These are phyloP conservation scores for Jamesozyma rosinii DNA, from an alignment of 805 yeast species.

Conservation along the genomic window DNA sequence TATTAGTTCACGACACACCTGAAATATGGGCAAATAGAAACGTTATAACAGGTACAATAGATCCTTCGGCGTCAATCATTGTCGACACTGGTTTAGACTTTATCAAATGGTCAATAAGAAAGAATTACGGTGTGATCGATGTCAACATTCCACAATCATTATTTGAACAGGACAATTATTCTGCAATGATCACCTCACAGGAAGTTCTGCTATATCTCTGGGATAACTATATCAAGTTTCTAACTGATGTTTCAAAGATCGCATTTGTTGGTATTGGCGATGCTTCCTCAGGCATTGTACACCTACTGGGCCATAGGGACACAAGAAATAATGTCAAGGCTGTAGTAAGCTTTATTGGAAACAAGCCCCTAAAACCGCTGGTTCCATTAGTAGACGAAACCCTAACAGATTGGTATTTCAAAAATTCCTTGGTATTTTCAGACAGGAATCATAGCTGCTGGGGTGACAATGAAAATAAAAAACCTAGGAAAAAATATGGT, in stretches of 20 bases:
- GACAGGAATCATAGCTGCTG: conserved; percentile 70
- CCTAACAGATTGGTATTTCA: conserved; percentile 84
- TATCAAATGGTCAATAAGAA: conserved; percentile 54
- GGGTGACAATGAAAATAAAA: conserved; percentile 52
- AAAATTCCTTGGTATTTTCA: conserved; percentile 75
- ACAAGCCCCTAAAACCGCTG: conserved; percentile 62
- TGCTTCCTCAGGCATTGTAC: conserved; percentile 77
- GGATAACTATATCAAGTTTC: conserved; percentile 82
- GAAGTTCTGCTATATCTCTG: conserved; percentile 72
- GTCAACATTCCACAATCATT: conserved; percentile 59
- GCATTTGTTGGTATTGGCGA: conserved; percentile 86
- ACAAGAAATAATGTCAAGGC: conserved; percentile 58
- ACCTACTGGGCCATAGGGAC: conserved; percentile 76
- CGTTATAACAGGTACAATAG: conserved; percentile 69
- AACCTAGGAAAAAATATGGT: conserved; percentile 86
- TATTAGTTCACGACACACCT: conserved; percentile 83
- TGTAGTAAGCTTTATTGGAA: conserved; percentile 58
- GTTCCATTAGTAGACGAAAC: conserved; percentile 85
- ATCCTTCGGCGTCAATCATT: conserved; percentile 60
- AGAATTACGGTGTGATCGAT: conserved; percentile 73
- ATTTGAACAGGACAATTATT: conserved; percentile 43
- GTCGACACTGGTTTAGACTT: conserved; percentile 66
- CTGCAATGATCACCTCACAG: conserved; percentile 60
- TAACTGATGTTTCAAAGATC: conserved; percentile 53
- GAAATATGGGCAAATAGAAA: conserved; percentile 84